Conservation (phyloP, 2,329 filamentous ascomycete genomes). For the Gyromitra esculenta region DNA sequence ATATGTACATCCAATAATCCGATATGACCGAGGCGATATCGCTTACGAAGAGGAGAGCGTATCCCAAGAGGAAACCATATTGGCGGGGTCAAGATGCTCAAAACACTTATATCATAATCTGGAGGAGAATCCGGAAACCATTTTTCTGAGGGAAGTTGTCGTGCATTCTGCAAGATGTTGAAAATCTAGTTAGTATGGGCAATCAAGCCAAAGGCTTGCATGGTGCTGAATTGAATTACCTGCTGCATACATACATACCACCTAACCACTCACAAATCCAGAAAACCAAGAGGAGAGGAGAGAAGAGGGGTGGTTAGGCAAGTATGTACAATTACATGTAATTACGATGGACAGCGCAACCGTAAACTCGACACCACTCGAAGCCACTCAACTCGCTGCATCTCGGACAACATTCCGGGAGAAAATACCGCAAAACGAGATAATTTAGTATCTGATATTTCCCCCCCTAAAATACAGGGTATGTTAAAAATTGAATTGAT, state of each 20-base stretch:
- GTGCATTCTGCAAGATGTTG: slow-evolving; percentile 36
- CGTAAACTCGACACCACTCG: slow-evolving; percentile 1
- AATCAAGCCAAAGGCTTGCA: slow-evolving; percentile 27
- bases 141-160: slow-evolving; percentile 14
- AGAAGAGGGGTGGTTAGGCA: slow-evolving; percentile 28
- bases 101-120: slow-evolving; percentile 34
- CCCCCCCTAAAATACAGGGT: background rate
- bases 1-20: slow-evolving; percentile 9
- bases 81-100: slow-evolving; percentile 33
- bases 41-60: background rate
- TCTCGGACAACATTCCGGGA: slow-evolving; percentile 34
- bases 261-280: slow-evolving; percentile 11
- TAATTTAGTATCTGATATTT: background rate
- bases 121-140: slow-evolving; percentile 2
- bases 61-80: slow-evolving; percentile 8
- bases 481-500: slow-evolving; percentile 6
- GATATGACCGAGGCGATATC: slow-evolving; percentile 27
- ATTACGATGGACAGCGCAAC: slow-evolving; percentile 37
- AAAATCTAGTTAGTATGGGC: slow-evolving; percentile 39
- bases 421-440: slow-evolving; percentile 44
- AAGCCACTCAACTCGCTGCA: slow-evolving; percentile 13
- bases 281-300: slow-evolving; percentile 11
- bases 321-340: slow-evolving; percentile 25
- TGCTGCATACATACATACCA: slow-evolving; percentile 14
- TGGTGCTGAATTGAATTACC: slow-evolving; percentile 21